Conservation (phyloP, 2,329 filamentous ascomycete species). For the Trichophaea hybrida region DNA sequence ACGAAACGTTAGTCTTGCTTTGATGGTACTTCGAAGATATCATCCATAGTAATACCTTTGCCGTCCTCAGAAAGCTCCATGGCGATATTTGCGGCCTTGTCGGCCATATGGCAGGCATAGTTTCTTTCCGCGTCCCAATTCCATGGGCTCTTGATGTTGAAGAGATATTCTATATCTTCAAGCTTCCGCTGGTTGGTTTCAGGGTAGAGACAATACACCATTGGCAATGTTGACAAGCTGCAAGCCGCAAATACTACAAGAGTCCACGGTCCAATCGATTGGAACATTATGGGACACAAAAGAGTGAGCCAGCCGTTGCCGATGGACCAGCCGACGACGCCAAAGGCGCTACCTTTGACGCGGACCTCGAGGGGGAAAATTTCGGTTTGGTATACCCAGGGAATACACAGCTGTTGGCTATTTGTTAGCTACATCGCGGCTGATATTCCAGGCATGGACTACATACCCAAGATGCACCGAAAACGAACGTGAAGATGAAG, state of each 20-base stretch:
- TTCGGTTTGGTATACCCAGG: conserved; percentile 54
- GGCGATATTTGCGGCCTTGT: conserved; percentile 32
- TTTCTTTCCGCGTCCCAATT: conserved; percentile 56
- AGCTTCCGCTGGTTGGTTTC: conserved; percentile 60
- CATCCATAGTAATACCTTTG: no score
- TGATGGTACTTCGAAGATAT: no score
- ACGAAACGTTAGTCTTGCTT: no score
- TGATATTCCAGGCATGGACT: conserved; percentile 31
- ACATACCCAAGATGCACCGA: conserved; percentile 50
- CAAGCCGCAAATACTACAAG: conserved; percentile 58
- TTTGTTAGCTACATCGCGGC: not conserved
- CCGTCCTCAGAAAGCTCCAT: not conserved
- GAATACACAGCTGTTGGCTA: conserved; percentile 34
- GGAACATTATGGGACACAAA: conserved; percentile 47
- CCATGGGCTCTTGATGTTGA: conserved; percentile 49
- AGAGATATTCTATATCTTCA: conserved; percentile 57
- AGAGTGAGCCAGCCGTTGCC: conserved; percentile 53
- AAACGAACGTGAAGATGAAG: conserved; percentile 52
- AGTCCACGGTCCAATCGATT: conserved; percentile 52
- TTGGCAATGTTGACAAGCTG: conserved; percentile 50
- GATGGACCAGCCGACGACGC: conserved; percentile 61
- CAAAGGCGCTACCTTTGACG: conserved; percentile 61
- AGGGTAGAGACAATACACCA: conserved; percentile 60
- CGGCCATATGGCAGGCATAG: conserved; percentile 47
- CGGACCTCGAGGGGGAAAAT: conserved; percentile 59